Base-by-base conservation (phyloP, 768 basidiomycete genomes). In the Cystofilobasidium ferigula region DNA sequence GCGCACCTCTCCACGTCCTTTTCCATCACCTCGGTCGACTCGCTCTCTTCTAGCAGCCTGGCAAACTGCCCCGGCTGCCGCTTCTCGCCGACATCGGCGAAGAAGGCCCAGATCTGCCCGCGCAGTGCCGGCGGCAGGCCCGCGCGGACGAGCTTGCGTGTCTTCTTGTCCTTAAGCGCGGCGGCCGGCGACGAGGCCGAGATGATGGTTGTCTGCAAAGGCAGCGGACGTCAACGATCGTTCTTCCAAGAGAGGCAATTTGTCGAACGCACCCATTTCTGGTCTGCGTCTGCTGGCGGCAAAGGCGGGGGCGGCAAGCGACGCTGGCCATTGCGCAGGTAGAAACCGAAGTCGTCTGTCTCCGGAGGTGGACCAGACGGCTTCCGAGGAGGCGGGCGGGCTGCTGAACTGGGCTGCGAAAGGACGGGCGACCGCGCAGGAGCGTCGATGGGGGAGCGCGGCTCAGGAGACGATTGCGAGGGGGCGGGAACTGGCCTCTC, bases 181-280 rank as follows among this genome's bases (percentile, higher is more conserved):
- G 45, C 43, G 7, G 56, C 34, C 28, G 58, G 38, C n/a, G 64
- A 43, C n/a, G 58, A 53, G 2, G 5, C 22, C 22, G 64, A 20
- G 7, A 58, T 48, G 48, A 64, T 58, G 32, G 32, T 47, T 6
- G 43, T 26, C 34, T 56, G 42, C 40, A 30, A 22, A 40, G 9
- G 2, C 30, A 61, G 42, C 5, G 22, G 60, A n/a, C n/a, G n/a
- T n/a, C n/a, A n/a, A n/a, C n/a, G n/a, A n/a, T n/a, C n/a, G n/a
- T n/a, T n/a, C n/a, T n/a, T n/a, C n/a, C n/a, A n/a, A n/a, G 43
- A 12, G 40, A 42, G 20, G 3, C 18, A 16, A 22, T 10, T 36
- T 38, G 62, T 59, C 36, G 61, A 5, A 68, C 76, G 45, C 59
- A 88, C 91, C 79, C 54, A 42, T 48, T 58, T 64, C 45, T 58